Evolutionary conservation across 179 eudicot genomes (phyloP).

Genomic region (Spinacia oleracea): DNA sequence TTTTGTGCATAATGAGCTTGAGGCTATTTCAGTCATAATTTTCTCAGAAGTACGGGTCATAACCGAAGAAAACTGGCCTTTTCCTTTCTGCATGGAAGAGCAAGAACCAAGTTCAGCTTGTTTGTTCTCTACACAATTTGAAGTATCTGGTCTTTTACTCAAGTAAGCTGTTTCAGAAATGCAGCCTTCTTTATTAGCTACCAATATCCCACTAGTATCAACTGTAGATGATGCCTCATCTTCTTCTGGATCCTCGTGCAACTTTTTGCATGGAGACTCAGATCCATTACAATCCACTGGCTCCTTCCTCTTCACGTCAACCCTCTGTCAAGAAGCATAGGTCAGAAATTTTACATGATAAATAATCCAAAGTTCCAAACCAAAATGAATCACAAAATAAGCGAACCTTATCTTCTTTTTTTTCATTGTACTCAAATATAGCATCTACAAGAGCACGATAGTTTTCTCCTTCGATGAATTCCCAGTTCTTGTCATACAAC

Average conservation of each 20-base stretch:
- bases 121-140: constrained; percentile 12
- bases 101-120: constrained; percentile 24
- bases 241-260: constrained; percentile 22
- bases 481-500: constrained; percentile 74
- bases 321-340: constrained; percentile 22
- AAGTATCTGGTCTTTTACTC: constrained; percentile 8
- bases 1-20: constrained; percentile 26
- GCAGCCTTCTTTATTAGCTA: constrained; percentile 6
- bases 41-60: constrained; percentile 20
- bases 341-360: not conserved
- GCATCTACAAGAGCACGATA: constrained; percentile 83
- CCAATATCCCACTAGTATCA: constrained; percentile 13
- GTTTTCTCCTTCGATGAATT: constrained; percentile 78
- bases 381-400: not conserved
- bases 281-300: constrained; percentile 14
- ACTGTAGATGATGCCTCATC: constrained; percentile 29
- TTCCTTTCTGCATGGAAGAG: constrained; percentile 31
- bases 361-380: not conserved
- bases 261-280: constrained; percentile 32
- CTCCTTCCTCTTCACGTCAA: constrained; percentile 32
- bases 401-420: constrained; percentile 42
- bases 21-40: constrained; percentile 24
- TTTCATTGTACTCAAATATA: constrained; percentile 57
- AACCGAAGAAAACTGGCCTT: constrained; percentile 22
- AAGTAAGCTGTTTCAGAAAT: constrained; percentile 20